Percentiles rank a stretch among this genome's conserved stretches.
Conservation (phyloP, 345 rosid species). For the Adansonia digitata region DNA sequence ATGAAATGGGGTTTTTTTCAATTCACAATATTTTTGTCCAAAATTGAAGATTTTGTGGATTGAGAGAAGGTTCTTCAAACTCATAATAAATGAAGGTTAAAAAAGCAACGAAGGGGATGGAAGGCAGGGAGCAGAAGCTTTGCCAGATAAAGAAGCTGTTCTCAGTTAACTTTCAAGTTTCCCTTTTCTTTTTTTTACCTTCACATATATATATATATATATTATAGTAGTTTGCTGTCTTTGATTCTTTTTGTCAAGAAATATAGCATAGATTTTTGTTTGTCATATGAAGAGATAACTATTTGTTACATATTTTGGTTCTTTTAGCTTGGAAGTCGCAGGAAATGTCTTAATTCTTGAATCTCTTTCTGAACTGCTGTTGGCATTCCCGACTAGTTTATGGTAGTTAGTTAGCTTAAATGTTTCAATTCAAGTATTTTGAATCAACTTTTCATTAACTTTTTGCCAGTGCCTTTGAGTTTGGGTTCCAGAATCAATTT, state of each 20-base stretch:
- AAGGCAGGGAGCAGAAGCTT: not conserved
- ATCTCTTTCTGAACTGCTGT: not conserved
- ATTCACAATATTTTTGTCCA: not conserved
- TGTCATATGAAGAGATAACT: not conserved
- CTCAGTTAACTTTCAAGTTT: not conserved
- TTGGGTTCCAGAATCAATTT: not conserved
- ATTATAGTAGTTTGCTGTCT: not conserved
- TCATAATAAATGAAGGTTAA: not conserved
- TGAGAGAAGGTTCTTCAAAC: constrained; percentile 3
- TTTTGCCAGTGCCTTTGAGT: not conserved
- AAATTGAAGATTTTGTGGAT: constrained; percentile 7
- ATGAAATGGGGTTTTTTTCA: not conserved
- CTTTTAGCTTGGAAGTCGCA: not conserved
- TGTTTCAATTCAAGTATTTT: not conserved
- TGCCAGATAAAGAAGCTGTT: not conserved
- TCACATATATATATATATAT: too few species aligned
- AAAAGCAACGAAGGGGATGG: not conserved
- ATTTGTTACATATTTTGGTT: not conserved
- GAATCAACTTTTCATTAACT: not conserved
- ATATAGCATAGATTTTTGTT: constrained; percentile 12
- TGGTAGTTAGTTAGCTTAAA: not conserved
- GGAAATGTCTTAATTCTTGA: not conserved
- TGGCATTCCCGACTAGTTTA: not conserved
- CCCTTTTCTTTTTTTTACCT: not conserved
- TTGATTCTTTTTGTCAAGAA: constrained; percentile 20